A percentile compares a stretch with the other conserved stretches of the same genome.
Evolutionary conservation across 2,329 filamentous ascomycete species (phyloP).

Genomic region (Sporothrix schenckii): DNA sequence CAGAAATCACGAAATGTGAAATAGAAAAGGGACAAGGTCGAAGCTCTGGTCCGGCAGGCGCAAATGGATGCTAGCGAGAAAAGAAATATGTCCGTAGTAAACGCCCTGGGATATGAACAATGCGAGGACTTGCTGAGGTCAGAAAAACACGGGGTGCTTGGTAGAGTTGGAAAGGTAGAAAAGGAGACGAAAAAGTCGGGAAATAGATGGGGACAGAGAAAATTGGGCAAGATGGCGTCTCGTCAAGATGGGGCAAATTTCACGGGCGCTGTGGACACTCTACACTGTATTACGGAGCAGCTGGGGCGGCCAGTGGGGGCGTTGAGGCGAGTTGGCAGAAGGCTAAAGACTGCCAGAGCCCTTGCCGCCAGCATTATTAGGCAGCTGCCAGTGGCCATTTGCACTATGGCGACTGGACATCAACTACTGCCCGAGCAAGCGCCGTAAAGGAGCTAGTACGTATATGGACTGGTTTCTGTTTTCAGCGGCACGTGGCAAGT

Average conservation of each 20-base stretch:
- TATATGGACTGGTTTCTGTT: background rate
- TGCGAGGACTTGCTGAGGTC: conserved; percentile 20
- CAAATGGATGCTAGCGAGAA: background rate
- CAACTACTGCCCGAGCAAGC: background rate
- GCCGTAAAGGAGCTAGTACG: conserved; percentile 14
- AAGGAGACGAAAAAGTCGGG: conserved; percentile 28
- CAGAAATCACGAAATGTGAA: conserved; percentile 10
- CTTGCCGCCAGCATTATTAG: background rate
- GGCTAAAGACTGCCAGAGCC: background rate
- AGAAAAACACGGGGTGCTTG: conserved; percentile 9
- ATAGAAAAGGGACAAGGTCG: conserved; percentile 13
- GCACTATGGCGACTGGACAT: background rate
- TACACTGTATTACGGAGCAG: background rate
- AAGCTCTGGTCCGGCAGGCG: conserved; percentile 9
- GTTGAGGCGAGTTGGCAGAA: background rate
- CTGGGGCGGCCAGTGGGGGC: background rate
- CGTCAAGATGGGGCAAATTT: conserved; percentile 31
- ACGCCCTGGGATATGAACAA: conserved; percentile 21
- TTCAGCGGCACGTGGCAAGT: conserved; percentile 36
- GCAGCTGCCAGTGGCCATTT: background rate
- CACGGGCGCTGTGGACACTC: conserved; percentile 11
- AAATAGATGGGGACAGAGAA: conserved; percentile 26
- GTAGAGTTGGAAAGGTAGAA: conserved; percentile 11
- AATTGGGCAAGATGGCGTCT: conserved; percentile 30
- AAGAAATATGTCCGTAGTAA: conserved; percentile 11